Conservation (phyloP, 768 basidiomycete species). For the Podaxis mareebaensis region DNA sequence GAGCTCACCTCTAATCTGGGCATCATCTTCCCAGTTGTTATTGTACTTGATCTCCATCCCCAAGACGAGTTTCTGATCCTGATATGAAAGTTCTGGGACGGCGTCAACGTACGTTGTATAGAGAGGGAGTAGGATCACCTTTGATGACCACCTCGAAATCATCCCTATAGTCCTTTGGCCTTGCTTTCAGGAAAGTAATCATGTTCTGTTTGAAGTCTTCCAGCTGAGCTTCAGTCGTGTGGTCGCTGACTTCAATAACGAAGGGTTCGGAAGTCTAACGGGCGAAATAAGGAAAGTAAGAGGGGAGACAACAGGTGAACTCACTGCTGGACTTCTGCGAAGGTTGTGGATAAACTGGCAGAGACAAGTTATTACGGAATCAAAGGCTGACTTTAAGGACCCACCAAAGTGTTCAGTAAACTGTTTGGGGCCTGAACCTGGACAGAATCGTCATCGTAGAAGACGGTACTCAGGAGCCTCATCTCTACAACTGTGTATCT, state of each 20-base stretch:
- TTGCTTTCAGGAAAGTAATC: not conserved
- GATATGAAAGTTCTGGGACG: not conserved
- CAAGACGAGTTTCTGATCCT: not conserved
- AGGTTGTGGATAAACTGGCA: slow-evolving; percentile 11
- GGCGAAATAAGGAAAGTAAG: not conserved
- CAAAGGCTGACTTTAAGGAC: not conserved
- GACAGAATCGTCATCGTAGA: slow-evolving; percentile 2
- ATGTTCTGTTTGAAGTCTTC: not conserved
- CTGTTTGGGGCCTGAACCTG: slow-evolving; percentile 10
- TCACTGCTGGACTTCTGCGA: slow-evolving; percentile 10
- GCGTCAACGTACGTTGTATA: not conserved
- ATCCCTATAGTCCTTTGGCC: slow-evolving; percentile 8
- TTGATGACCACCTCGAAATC: slow-evolving; percentile 7
- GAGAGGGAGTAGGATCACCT: not conserved
- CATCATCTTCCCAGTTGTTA: slow-evolving; percentile 7
- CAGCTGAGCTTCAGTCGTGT: not conserved
- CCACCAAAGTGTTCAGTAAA: slow-evolving; percentile 6
- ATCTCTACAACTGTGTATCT: slow-evolving; percentile 9
- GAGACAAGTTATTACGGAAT: not conserved
- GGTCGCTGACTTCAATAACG: not conserved
- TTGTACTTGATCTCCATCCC: slow-evolving; percentile 12
- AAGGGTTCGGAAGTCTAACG: slow-evolving; percentile 3
- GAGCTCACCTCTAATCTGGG: slow-evolving; percentile 1
- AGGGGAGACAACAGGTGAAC: not conserved
- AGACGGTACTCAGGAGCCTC: slow-evolving; percentile 9